A percentile compares a stretch with the other conserved stretches of the same genome.
Conservation (phyloP, 768 basidiomycete species). For the Russula sp. region DNA sequence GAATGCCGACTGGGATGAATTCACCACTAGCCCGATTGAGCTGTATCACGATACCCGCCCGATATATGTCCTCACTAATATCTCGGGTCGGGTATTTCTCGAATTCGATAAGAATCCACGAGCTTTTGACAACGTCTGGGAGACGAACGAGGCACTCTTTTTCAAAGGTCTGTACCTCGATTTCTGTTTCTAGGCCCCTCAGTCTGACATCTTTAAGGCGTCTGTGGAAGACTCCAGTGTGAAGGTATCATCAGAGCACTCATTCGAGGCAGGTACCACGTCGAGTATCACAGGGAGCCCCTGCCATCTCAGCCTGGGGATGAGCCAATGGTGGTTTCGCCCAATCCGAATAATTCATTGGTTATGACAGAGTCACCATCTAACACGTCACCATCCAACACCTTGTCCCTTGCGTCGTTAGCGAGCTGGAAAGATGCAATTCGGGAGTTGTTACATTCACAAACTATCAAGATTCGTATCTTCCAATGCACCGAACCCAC, state of each 20-base stretch:
- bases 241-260: background rate
- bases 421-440: too few species aligned
- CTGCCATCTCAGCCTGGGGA: too few species aligned
- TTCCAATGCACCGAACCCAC: too few species aligned
- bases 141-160: background rate
- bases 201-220: background rate
- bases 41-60: background rate
- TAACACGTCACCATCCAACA: too few species aligned
- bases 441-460: too few species aligned
- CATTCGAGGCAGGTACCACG: too few species aligned
- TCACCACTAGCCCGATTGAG: background rate
- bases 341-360: too few species aligned
- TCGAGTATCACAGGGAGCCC: too few species aligned
- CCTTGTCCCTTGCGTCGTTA: too few species aligned
- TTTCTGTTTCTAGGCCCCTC: background rate
- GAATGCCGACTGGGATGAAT: background rate
- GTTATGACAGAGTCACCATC: too few species aligned
- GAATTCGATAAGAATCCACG: background rate
- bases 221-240: background rate
- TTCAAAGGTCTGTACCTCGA: background rate
- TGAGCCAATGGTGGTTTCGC: too few species aligned
- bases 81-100: background rate
- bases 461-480: too few species aligned
- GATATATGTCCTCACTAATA: conserved; percentile 1
- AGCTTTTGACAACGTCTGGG: background rate